A percentile compares a stretch with the other conserved stretches of the same genome.
phyloP scores from a whole-genome alignment of 2,329 filamentous ascomycete genomes.

The Blastomyces parvus region DNA sequence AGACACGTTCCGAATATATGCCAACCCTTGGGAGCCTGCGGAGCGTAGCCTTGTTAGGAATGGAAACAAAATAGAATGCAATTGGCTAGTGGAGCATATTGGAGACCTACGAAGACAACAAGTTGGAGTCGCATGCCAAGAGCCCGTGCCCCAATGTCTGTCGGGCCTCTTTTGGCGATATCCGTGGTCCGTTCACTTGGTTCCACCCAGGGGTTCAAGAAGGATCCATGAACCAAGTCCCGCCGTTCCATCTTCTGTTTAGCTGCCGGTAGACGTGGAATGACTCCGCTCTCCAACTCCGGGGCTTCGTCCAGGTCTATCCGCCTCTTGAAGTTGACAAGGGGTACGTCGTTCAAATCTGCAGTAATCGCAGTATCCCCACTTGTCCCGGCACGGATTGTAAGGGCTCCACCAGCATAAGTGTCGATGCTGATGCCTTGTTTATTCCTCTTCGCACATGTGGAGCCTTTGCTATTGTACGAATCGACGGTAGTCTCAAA shows the following conservation, averaged over 20 bases:
- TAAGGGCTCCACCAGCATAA: constrained; percentile 8
- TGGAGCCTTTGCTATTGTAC: constrained; percentile 2
- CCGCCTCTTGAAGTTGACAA: not conserved
- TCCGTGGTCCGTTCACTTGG: not conserved
- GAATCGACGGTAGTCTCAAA: not conserved
- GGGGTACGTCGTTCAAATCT: constrained; percentile 6
- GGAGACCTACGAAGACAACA: not conserved
- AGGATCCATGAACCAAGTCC: not conserved
- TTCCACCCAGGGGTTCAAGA: not conserved
- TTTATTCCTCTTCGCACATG: constrained; percentile 3
- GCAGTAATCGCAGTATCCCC: constrained; percentile 7
- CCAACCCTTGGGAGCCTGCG: constrained; percentile 6
- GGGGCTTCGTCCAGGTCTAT: not conserved
- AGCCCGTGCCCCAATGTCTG: too few species aligned
- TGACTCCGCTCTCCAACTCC: not conserved
- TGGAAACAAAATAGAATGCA: not conserved
- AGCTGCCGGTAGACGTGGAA: not conserved
- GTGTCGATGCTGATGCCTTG: constrained; percentile 9
- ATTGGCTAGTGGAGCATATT: not conserved
- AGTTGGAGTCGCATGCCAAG: not conserved
- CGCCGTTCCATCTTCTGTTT: not conserved
- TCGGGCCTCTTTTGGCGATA: not conserved
- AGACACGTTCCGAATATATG: constrained; percentile 8
- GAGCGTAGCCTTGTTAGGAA: not conserved
- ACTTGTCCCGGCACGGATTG: constrained; percentile 8